A percentile compares a stretch with the other conserved stretches of the same genome.
These are phyloP conservation scores for Trichoderma pleuroti DNA, from an alignment of 2,329 filamentous ascomycete genomes.

Conservation along the genomic window DNA sequence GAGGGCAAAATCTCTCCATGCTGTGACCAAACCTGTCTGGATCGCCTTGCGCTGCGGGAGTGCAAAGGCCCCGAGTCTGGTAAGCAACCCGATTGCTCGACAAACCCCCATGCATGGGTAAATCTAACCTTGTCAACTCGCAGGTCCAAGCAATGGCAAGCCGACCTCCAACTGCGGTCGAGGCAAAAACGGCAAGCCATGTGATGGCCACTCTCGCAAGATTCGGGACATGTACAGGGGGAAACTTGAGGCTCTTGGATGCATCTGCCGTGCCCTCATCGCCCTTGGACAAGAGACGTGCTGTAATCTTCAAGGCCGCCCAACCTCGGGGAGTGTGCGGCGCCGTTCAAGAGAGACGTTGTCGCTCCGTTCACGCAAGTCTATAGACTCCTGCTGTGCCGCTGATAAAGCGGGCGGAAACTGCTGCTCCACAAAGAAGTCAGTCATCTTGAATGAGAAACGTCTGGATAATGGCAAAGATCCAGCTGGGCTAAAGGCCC, in stretches of 20 bases:
- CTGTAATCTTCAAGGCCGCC: slow-evolving; percentile 35
- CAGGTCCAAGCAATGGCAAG: slow-evolving; percentile 15
- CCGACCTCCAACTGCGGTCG: not conserved
- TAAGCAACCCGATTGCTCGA: not conserved
- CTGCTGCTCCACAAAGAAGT: not conserved
- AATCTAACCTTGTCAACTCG: not conserved
- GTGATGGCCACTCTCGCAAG: slow-evolving; percentile 33
- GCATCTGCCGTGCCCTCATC: slow-evolving; percentile 51
- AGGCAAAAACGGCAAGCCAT: slow-evolving; percentile 33
- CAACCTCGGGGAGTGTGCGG: not conserved
- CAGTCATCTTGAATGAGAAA: not conserved
- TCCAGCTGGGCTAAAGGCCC: not conserved
- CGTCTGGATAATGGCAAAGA: not conserved
- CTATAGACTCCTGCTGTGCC: slow-evolving; percentile 29
- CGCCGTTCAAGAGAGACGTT: not conserved
- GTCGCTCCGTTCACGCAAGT: slow-evolving; percentile 20
- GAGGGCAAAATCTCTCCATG: slow-evolving; percentile 39
- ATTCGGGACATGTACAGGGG: not conserved
- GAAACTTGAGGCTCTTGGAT: slow-evolving; percentile 41
- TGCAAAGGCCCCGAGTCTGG: slow-evolving; percentile 26
- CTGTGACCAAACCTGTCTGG: slow-evolving; percentile 42
- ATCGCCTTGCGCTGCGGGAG: slow-evolving; percentile 43
- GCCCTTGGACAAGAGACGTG: slow-evolving; percentile 51
- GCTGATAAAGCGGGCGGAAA: not conserved
- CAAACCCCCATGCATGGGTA: not conserved